Evolutionary conservation across 768 basidiomycete genomes (phyloP), one percentile per base, ranked within the genome.

Genomic region (Termitomyces sp.): DNA sequence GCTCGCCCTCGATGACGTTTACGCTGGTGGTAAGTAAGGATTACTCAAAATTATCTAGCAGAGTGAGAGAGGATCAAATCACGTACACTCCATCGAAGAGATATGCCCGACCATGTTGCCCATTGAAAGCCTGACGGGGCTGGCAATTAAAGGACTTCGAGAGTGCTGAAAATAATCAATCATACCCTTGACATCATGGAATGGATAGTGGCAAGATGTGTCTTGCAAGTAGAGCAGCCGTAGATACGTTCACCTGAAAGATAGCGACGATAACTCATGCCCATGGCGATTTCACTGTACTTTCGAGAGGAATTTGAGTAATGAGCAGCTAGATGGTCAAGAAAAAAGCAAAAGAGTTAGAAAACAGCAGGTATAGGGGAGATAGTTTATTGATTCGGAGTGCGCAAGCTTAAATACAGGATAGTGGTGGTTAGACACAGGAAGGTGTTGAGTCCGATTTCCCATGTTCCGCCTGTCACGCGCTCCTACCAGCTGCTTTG

Each of bases 81-180:
- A 74, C 94, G 79, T 71, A 96, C 95, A 97, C 94, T 62, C 80
- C 84, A 52, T 95, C 91, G 66, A 98, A 95, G 60, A 98, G 84
- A 70, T 95, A 94, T 17, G 96, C 96, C 56, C 91, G 80, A 17
- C 96, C 96, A 71, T 97, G 94, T 72, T 97, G 94, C 28, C 96
- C 96, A 61, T 92, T 94, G 79, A 98, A 98, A 44, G 91, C 91
- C 96, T 98, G 38, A 46, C 43, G 43, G 41, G 40, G 51, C 46
- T 55, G 45, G 54, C 60, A 56, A 53, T 64, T 42, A 45, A 47
- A 61, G 17, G 68, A 65, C 48, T 51, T 33, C 19, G 30, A 49
- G 33, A 44, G 42, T 33, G 14, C 19, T 57, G 41, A 14, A 48
- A 44, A 23, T 33, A 45, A 54, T 44, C 37, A 10, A 63, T 17